These are phyloP conservation scores for Monilinia polystroma DNA, from an alignment of 2,329 filamentous ascomycete species.

Conservation along the genomic window DNA sequence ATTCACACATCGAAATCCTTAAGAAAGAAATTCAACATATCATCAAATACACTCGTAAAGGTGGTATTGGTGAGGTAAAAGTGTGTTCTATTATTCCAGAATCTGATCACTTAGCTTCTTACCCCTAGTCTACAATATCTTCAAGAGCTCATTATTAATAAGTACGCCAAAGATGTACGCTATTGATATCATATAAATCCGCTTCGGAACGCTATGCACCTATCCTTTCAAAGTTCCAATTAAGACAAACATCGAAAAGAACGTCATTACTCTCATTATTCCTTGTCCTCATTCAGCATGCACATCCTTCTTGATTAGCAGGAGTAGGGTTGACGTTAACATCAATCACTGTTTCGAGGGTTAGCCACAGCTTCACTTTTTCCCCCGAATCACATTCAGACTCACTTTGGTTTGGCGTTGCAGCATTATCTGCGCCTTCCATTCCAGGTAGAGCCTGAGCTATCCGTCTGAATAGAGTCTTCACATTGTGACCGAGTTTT, in stretches of 20 bases:
- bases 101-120: constrained; percentile 12
- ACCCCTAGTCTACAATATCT: constrained; percentile 20
- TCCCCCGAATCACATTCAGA: constrained; percentile 34
- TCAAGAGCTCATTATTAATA: constrained; percentile 17
- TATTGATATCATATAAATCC: constrained; percentile 40
- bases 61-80: neutral
- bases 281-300: constrained; percentile 50
- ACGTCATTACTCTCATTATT: constrained; percentile 22
- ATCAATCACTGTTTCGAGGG: constrained; percentile 72
- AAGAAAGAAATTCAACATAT: neutral
- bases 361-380: constrained; percentile 4
- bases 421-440: constrained; percentile 83
- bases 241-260: constrained; percentile 33
- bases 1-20: neutral
- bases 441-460: constrained; percentile 96
- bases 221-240: constrained; percentile 35
- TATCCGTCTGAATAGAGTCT: constrained; percentile 95
- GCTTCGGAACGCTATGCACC: constrained; percentile 39
- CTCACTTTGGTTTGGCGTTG: constrained; percentile 73
- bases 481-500: constrained; percentile 97
- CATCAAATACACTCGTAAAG: neutral
- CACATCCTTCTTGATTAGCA: constrained; percentile 70
- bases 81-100: constrained; percentile 5
- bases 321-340: constrained; percentile 78
- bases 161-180: constrained; percentile 28